phyloP scores from a whole-genome alignment of 1,284 basidiomycete species.

The Boletus austroedulis region DNA sequence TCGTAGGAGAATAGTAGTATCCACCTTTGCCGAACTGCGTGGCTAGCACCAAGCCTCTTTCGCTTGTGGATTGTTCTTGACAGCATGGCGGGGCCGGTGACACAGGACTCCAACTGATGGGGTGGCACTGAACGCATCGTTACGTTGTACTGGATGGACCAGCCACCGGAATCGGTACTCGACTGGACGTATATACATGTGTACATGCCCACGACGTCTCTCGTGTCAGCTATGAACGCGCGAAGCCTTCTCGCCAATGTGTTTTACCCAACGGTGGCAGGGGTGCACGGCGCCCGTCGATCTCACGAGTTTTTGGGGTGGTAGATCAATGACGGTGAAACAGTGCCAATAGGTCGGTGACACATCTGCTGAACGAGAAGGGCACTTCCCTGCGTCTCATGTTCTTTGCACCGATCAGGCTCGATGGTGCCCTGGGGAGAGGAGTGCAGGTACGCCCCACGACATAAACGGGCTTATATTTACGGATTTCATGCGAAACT shows the following conservation, averaged over 20 bases:
- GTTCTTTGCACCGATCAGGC: background rate
- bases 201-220: background rate
- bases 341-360: constrained; percentile 23
- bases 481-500: constrained; percentile 4
- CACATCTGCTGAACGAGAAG: constrained; percentile 16
- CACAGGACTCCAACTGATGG: constrained; percentile 10
- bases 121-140: constrained; percentile 11
- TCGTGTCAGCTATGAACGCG: background rate
- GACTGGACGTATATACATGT: background rate
- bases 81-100: constrained; percentile 18
- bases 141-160: constrained; percentile 16
- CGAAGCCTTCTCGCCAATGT: background rate
- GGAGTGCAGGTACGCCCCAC: background rate
- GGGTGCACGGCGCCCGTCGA: constrained; percentile 4
- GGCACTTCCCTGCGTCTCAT: constrained; percentile 6
- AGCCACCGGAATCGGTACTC: constrained; percentile 3
- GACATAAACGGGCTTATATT: constrained; percentile 3
- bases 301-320: constrained; percentile 20
- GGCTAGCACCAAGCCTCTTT: background rate
- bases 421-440: background rate
- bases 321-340: constrained; percentile 20
- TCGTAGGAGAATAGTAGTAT: background rate
- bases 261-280: constrained; percentile 3
- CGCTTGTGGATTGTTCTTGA: constrained; percentile 7
- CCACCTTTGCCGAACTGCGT: constrained; percentile 4